Percentiles rank a stretch among this genome's conserved stretches.
Conservation (phyloP, 768 basidiomycete species). For the Suillus sp. region DNA sequence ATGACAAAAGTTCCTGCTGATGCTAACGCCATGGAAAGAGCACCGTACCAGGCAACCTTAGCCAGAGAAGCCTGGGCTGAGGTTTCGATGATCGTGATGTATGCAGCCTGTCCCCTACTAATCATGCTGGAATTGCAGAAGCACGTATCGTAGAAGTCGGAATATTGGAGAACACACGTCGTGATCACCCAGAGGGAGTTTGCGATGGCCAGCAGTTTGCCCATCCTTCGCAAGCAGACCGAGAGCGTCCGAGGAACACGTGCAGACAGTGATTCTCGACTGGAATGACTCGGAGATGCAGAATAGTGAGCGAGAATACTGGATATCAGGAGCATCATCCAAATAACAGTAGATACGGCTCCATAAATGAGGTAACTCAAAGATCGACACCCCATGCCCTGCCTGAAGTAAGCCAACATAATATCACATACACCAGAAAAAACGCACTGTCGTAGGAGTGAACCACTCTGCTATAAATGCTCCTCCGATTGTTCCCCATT, state of each 20-base stretch:
- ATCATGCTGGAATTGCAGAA: constrained; percentile 33
- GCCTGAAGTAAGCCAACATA: background rate
- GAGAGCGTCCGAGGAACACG: constrained; percentile 12
- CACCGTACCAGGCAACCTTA: constrained; percentile 41
- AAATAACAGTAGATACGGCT: background rate
- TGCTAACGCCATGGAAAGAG: constrained; percentile 29
- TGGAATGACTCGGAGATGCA: background rate
- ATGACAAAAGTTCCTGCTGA: constrained; percentile 30
- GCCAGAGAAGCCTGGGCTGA: constrained; percentile 27
- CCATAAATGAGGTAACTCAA: constrained; percentile 25
- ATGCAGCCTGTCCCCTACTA: constrained; percentile 26
- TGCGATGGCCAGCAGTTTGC: constrained; percentile 29
- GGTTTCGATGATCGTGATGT: constrained; percentile 27
- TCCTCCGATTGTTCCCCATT: constrained; percentile 30
- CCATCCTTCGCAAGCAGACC: constrained; percentile 27
- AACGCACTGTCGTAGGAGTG: constrained; percentile 25
- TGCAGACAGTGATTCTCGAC: background rate
- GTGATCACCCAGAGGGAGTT: constrained; percentile 32
- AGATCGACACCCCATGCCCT: constrained; percentile 28
- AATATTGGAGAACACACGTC: constrained; percentile 33
- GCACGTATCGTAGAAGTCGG: constrained; percentile 29
- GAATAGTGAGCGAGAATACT: constrained; percentile 1
- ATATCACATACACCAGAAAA: background rate
- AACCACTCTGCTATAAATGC: constrained; percentile 26
- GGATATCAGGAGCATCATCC: background rate